phyloP scores from a whole-genome alignment of 2,329 filamentous ascomycete species.

The Fusarium marasasianum region DNA sequence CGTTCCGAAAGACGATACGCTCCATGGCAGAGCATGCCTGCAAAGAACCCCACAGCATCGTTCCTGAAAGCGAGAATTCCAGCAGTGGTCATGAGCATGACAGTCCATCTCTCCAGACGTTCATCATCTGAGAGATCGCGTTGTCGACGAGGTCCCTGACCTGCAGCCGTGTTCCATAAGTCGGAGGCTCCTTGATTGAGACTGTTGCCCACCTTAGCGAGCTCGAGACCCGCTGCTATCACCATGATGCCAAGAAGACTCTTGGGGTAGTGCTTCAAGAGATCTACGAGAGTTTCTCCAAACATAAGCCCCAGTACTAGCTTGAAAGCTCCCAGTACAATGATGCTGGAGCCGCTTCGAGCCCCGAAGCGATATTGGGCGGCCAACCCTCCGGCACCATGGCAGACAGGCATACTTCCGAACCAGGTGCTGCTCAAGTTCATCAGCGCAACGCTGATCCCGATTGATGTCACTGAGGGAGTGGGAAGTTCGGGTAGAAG shows the following conservation, averaged over 20 bases:
- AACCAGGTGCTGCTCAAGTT: slow-evolving; percentile 91
- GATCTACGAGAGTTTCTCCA: slow-evolving; percentile 74
- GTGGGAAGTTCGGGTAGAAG: slow-evolving; percentile 74
- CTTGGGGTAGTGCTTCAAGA: slow-evolving; percentile 78
- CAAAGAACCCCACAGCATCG: slow-evolving; percentile 86
- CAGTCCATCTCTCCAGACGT: slow-evolving; percentile 79
- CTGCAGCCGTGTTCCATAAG: slow-evolving; percentile 63
- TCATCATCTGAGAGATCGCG: slow-evolving; percentile 72
- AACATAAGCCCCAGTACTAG: slow-evolving; percentile 79
- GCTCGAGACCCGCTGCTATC: slow-evolving; percentile 85
- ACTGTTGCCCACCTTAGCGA: slow-evolving; percentile 85
- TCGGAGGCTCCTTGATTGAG: slow-evolving; percentile 77
- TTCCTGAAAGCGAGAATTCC: slow-evolving; percentile 87
- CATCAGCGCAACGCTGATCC: slow-evolving; percentile 83
- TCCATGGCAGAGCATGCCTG: slow-evolving; percentile 82
- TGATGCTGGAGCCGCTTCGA: slow-evolving; percentile 83
- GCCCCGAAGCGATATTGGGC: slow-evolving; percentile 93
- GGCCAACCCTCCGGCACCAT: slow-evolving; percentile 89
- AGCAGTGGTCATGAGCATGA: slow-evolving; percentile 90
- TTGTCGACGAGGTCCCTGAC: slow-evolving; percentile 54
- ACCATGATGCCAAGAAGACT: slow-evolving; percentile 88
- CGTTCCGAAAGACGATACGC: slow-evolving; percentile 64
- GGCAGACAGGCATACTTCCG: slow-evolving; percentile 94
- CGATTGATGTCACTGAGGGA: slow-evolving; percentile 79
- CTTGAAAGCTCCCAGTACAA: slow-evolving; percentile 81